Percentiles rank a stretch among this genome's conserved stretches.
phyloP scores from a whole-genome alignment of 768 basidiomycete species.

The Kwoniella botswanensis region DNA sequence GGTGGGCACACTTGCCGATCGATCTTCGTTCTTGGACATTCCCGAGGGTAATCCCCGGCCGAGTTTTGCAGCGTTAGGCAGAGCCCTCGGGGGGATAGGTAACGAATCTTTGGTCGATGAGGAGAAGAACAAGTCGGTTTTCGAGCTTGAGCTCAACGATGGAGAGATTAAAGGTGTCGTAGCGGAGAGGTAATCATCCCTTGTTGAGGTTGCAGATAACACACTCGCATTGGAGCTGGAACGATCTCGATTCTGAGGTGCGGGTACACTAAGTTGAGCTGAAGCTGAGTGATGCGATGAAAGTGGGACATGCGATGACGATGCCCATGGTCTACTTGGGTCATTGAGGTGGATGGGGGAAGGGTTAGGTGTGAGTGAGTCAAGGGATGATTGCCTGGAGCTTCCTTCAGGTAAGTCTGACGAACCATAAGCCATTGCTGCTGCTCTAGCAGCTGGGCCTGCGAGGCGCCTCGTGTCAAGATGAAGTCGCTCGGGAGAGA shows the following conservation, averaged over 20 bases:
- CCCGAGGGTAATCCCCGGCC: constrained; percentile 34
- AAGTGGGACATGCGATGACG: constrained; percentile 3
- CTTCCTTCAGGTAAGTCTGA: constrained; percentile 5
- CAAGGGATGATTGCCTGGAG: constrained; percentile 24
- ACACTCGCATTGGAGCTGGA: constrained; percentile 22
- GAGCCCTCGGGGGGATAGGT: constrained; percentile 52
- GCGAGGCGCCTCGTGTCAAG: constrained; percentile 10
- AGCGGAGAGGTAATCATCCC: constrained; percentile 3
- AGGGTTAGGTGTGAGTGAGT: constrained; percentile 24
- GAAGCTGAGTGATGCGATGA: neutral
- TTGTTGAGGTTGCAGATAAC: constrained; percentile 9
- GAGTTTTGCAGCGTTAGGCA: constrained; percentile 22
- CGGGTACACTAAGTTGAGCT: constrained; percentile 10
- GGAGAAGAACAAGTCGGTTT: constrained; percentile 55
- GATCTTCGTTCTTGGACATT: constrained; percentile 10
- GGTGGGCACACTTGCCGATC: constrained; percentile 13
- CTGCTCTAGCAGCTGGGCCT: constrained; percentile 15
- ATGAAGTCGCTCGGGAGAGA: constrained; percentile 22
- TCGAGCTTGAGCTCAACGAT: constrained; percentile 42
- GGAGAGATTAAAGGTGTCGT: constrained; percentile 33
- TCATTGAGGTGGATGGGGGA: constrained; percentile 16
- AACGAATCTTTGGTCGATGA: constrained; percentile 31
- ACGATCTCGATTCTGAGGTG: constrained; percentile 1
- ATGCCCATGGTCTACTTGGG: constrained; percentile 16
- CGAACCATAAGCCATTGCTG: constrained; percentile 9